Conservation (phyloP, 805 yeast genomes). For the Candida ortonii region DNA sequence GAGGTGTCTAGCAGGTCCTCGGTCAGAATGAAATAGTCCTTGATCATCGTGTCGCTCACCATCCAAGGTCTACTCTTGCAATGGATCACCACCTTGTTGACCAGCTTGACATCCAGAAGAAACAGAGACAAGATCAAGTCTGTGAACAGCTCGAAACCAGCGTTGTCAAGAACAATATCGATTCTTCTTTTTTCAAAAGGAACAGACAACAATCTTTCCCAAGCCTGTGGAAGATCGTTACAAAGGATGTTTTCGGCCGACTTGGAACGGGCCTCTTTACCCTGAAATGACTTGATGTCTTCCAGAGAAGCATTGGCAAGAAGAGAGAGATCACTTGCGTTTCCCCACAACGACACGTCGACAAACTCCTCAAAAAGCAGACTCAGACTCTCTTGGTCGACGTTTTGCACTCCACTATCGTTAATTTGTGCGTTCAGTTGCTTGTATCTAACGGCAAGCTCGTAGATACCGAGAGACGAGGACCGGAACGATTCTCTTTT, state of each 20-base stretch:
- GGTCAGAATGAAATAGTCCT: slow-evolving; percentile 64
- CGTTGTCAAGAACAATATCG: slow-evolving; percentile 85
- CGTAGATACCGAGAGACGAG: slow-evolving; percentile 74
- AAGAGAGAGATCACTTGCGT: slow-evolving; percentile 91
- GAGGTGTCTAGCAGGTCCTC: slow-evolving; percentile 50
- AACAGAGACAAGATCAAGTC: slow-evolving; percentile 67
- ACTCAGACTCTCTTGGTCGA: slow-evolving; percentile 43
- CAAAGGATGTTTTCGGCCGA: slow-evolving; percentile 75
- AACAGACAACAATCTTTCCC: slow-evolving; percentile 43
- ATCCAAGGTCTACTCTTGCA: slow-evolving; percentile 95
- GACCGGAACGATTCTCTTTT: slow-evolving; percentile 74
- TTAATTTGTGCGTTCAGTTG: slow-evolving; percentile 35
- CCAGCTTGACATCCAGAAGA: slow-evolving; percentile 67
- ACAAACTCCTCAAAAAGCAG: slow-evolving; percentile 76
- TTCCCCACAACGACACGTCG: slow-evolving; percentile 95
- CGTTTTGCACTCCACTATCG: slow-evolving; percentile 6
- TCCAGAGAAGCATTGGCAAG: slow-evolving; percentile 86
- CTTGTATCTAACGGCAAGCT: slow-evolving; percentile 66
- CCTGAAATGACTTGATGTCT: slow-evolving; percentile 88
- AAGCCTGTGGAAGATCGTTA: slow-evolving; percentile 71
- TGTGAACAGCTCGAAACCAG: slow-evolving; percentile 94
- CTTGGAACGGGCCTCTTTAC: slow-evolving; percentile 78
- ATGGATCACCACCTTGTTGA: slow-evolving; percentile 67
- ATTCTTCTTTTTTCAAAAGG: slow-evolving; percentile 45
- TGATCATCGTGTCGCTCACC: slow-evolving; percentile 91